Base-by-base conservation (phyloP, 2,329 filamentous ascomycete genomes). In the Penicillium sp. region DNA sequence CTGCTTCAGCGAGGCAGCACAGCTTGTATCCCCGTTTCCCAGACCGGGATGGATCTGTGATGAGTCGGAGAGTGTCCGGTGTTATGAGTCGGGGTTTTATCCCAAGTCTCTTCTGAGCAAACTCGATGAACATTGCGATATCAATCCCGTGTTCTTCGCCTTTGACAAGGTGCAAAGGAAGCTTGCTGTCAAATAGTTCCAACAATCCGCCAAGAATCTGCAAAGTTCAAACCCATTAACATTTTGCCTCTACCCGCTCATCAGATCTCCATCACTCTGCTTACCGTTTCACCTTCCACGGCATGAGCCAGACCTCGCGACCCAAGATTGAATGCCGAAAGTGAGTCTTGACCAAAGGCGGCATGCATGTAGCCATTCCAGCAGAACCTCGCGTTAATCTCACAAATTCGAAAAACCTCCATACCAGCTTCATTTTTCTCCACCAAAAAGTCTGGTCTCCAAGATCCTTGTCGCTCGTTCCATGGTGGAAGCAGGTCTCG, bases 391-490 rank as follows among this genome's bases (percentile, higher is more conserved):
- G 63, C 62, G 18, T 69, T 68, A 13, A 70, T 70, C 38, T 70
- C 66, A 18, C 58, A 66, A 16, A 70, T 58, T 1, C 57, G 55
- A 26, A 61, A 64, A 5, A 10, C 34, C 16, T 52, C 49, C 22
- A 18, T 8, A 0, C 22, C 40, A 7, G 20, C 13, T 10, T 53
- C 48, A 1, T 55, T 38, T 8, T 29, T 18, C 11, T 66, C 58
- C 0, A 70, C 16, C 11, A 70, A 37, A 20, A 69, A 66, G 40
- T 70, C 68, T 2, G 68, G 67, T 56, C 68, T 60, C 68, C 66
- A 70, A 6, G 64, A 66, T 11, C 66, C 66, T 11, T 57, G 50
- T 3, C 51, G 31, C 1, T 53, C 46, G 6, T 40, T 34, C 22
- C 26, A 61, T 16, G 54, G 50, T 29, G 20, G 50, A 31, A 44